These are phyloP conservation scores for Fusarium tuaranense DNA, from an alignment of 2,329 filamentous ascomycete species.

Conservation along the genomic window DNA sequence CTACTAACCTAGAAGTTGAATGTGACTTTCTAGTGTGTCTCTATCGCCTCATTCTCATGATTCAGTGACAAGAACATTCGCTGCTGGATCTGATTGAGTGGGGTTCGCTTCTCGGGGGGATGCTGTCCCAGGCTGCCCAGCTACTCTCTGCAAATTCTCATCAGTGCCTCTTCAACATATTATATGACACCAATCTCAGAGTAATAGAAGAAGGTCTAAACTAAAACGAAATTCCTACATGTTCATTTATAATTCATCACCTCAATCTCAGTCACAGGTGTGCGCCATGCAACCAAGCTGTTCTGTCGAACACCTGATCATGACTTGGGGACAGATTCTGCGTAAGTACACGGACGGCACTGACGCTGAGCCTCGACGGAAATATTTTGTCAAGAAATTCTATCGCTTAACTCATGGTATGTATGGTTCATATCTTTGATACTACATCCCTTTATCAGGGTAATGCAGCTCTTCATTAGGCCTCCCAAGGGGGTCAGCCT, in stretches of 20 bases:
- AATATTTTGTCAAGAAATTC: too few species aligned
- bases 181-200: neutral
- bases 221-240: neutral
- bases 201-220: neutral
- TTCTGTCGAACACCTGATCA: too few species aligned
- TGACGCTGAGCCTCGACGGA: too few species aligned
- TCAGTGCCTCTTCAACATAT: neutral
- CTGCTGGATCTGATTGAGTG: slow-evolving; percentile 86
- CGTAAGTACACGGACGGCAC: too few species aligned
- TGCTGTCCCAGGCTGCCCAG: neutral
- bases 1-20: neutral
- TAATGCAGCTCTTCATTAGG: neutral
- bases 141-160: neutral
- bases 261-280: too few species aligned
- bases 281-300: too few species aligned
- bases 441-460: too few species aligned
- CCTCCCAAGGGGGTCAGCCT: too few species aligned
- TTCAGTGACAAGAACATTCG: slow-evolving; percentile 58
- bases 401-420: too few species aligned
- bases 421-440: too few species aligned
- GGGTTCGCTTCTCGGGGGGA: slow-evolving; percentile 79
- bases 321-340: too few species aligned
- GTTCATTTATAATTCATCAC: neutral
- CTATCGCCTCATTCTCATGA: neutral
- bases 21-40: neutral